Evolutionary conservation across 768 basidiomycete genomes (phyloP).

Genomic region (Dacryopinax spathularia): DNA sequence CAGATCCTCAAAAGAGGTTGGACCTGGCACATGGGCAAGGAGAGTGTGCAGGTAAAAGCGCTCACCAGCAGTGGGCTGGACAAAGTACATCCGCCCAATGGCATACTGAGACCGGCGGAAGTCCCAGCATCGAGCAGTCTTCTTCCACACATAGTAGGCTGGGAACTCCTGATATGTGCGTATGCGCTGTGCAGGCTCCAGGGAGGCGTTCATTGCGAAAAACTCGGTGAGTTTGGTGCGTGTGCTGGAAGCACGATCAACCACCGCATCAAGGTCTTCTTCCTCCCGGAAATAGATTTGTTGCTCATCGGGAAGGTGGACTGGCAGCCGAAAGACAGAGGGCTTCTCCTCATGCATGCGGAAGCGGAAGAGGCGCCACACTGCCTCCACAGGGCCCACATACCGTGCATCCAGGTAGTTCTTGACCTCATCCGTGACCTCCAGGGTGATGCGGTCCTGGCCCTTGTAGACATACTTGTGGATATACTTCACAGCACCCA

Average conservation of each 20-base stretch:
- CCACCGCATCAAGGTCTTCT: conserved; percentile 13
- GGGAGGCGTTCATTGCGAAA: conserved; percentile 16
- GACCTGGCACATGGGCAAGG: conserved; percentile 28
- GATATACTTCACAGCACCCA: conserved; percentile 30
- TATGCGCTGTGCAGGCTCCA: conserved; percentile 10
- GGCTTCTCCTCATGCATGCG: conserved; percentile 25
- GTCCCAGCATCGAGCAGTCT: conserved; percentile 20
- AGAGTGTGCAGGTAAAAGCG: conserved; percentile 30
- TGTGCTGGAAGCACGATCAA: conserved; percentile 11
- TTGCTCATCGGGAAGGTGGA: conserved; percentile 32
- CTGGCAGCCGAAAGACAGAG: conserved; percentile 27
- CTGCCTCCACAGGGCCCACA: conserved; percentile 26
- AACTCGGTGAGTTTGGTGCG: conserved; percentile 24
- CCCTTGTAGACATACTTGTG: conserved; percentile 42
- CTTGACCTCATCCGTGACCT: conserved; percentile 28
- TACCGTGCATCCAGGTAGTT: conserved; percentile 28
- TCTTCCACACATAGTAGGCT: conserved; percentile 20
- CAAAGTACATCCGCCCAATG: conserved; percentile 31
- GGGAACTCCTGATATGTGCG: conserved; percentile 30
- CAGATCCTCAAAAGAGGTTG: conserved; percentile 19
- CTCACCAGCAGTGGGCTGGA: conserved; percentile 20
- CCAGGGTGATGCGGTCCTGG: conserved; percentile 27
- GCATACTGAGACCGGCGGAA: conserved; percentile 21
- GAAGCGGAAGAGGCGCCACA: conserved; percentile 26
- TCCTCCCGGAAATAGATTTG: conserved; percentile 28